Percentiles rank a stretch among this genome's conserved stretches.
Evolutionary conservation across 1,284 basidiomycete genomes (phyloP).

Genomic region (Leccinum pallidistipes): DNA sequence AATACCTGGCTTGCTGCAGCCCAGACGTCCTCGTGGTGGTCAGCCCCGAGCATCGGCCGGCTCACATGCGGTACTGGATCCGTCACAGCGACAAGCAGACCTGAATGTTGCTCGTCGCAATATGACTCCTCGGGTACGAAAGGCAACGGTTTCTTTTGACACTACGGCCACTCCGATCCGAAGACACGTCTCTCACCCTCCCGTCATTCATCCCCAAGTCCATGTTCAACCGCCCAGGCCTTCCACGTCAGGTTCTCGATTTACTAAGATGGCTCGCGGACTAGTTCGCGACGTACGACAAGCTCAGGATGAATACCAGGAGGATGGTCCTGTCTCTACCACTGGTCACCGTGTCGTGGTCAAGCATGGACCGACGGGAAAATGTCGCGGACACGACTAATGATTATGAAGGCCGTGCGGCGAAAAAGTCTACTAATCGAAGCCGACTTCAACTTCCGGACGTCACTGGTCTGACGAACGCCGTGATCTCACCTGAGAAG

Average conservation of each 20-base stretch:
- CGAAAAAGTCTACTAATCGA: conserved; percentile 26
- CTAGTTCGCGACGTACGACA: conserved; percentile 54
- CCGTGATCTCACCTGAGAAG: conserved; percentile 68
- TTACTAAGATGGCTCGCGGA: conserved; percentile 57
- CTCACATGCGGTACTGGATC: conserved; percentile 12
- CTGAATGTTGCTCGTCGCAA: conserved; percentile 25
- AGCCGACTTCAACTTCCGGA: conserved; percentile 64
- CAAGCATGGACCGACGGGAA: conserved; percentile 15
- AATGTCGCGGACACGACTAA: conserved; percentile 8
- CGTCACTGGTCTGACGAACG: conserved; percentile 75
- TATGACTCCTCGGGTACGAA: conserved; percentile 38
- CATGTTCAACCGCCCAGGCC: conserved; percentile 59
- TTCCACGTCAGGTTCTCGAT: conserved; percentile 50
- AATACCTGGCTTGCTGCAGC: no score
- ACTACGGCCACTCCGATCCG: conserved; percentile 29
- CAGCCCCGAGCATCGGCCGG: conserved; percentile 32
- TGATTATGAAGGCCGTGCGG: conserved; percentile 15
- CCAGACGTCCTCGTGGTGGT: conserved; percentile 57
- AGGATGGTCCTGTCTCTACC: conserved; percentile 3
- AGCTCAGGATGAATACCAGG: conserved; percentile 33
- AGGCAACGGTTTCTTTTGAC: conserved; percentile 36
- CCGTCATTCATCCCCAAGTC: conserved; percentile 44
- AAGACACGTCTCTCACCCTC: conserved; percentile 29
- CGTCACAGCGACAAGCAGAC: conserved; percentile 17
- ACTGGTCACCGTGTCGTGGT: conserved; percentile 5